phyloP scores from a whole-genome alignment of 1,284 basidiomycete genomes.

The Puccinia triticina region DNA sequence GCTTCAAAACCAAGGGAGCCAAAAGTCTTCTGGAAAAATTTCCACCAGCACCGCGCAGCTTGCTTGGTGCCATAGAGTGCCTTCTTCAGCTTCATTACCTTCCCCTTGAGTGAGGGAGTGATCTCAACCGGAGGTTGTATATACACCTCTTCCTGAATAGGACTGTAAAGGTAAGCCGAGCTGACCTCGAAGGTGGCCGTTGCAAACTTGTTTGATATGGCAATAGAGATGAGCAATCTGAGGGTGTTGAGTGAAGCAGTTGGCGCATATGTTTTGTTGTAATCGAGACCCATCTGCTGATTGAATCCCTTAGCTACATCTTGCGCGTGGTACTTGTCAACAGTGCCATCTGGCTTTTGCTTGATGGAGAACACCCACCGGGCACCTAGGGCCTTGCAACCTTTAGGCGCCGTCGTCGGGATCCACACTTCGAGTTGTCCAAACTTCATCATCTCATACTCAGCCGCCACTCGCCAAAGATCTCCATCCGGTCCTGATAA shows the following conservation, averaged over 20 bases:
- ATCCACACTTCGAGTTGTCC: background rate
- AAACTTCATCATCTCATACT: background rate
- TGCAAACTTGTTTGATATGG: background rate
- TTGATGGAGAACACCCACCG: too few relatives aligned
- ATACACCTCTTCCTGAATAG: too few relatives aligned
- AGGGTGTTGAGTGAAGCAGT: background rate
- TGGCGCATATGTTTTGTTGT: background rate
- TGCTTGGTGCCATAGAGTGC: background rate
- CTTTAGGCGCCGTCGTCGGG: too few relatives aligned
- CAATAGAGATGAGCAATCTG: background rate
- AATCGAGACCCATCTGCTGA: background rate
- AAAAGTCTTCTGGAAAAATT: too few relatives aligned
- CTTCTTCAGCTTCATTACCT: too few relatives aligned
- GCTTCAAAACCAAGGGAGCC: too few relatives aligned
- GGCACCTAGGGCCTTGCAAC: too few relatives aligned
- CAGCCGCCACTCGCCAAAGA: background rate
- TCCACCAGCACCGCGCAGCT: too few relatives aligned
- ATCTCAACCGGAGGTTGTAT: too few relatives aligned
- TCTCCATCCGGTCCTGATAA: too few relatives aligned
- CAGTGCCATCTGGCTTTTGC: background rate
- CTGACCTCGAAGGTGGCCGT: background rate
- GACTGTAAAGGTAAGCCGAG: too few relatives aligned
- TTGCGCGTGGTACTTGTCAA: background rate
- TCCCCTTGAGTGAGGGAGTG: too few relatives aligned
- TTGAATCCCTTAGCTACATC: slow-evolving; percentile 12